Percentiles rank a stretch among this genome's conserved stretches.
These are phyloP conservation scores for Neurospora sp. DNA, from an alignment of 495 filamentous ascomycete genomes.

Conservation along the genomic window DNA sequence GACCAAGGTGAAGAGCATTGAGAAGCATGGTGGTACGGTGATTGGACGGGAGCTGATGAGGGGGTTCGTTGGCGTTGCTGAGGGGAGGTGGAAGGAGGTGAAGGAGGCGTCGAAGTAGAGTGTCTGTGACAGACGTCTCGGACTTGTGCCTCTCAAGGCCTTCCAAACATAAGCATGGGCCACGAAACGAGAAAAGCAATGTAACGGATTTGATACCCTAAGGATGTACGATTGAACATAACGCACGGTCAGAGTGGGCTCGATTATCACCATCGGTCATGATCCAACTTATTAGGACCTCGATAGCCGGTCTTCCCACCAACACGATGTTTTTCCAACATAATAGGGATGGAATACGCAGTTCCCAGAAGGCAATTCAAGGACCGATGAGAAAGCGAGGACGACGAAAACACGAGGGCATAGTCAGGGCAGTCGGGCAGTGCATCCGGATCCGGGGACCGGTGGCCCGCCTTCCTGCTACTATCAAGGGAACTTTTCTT, in stretches of 20 bases:
- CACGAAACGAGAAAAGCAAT: neutral
- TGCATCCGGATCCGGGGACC: too few relatives aligned
- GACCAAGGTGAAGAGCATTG: constrained; percentile 53
- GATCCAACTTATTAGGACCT: neutral
- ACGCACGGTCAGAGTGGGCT: neutral
- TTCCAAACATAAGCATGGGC: neutral
- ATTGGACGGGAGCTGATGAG: constrained; percentile 29
- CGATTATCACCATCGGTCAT: neutral
- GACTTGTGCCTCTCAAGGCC: neutral
- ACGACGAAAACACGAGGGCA: neutral
- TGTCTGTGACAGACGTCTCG: neutral
- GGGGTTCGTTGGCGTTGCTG: constrained; percentile 28
- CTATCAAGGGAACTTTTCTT: neutral
- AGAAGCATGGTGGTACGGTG: constrained; percentile 68
- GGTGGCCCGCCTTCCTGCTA: too few relatives aligned
- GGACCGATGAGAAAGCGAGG: neutral
- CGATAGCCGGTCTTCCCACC: neutral
- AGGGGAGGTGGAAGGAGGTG: constrained; percentile 33
- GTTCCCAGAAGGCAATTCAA: neutral
- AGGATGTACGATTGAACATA: constrained; percentile 2
- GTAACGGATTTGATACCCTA: constrained; percentile 8
- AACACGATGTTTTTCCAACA: neutral
- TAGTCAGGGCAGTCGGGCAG: neutral
- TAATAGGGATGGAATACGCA: neutral
- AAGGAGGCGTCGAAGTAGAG: constrained; percentile 11